Evolutionary conservation across 2,329 filamentous ascomycete species (phyloP).

Genomic region (Fusarium stilboides): DNA sequence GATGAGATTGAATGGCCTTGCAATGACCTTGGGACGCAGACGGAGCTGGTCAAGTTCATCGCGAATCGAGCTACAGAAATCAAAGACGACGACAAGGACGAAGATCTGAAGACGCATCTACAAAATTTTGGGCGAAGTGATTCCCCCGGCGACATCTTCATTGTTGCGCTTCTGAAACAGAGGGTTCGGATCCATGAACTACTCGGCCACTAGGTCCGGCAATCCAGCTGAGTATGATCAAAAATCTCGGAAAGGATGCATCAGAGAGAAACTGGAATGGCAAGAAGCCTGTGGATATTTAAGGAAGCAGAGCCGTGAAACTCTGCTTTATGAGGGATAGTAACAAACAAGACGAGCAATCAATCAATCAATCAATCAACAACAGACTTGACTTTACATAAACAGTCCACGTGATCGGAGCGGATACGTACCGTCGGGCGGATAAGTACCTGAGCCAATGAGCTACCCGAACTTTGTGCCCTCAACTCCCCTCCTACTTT

Average conservation of each 20-base stretch:
- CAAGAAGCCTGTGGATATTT: too few species aligned
- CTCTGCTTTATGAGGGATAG: not conserved
- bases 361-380: not conserved
- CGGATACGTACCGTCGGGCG: not conserved
- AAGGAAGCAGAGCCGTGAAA: too few species aligned
- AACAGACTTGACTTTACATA: not conserved
- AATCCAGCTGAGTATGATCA: not conserved
- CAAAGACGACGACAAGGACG: not conserved
- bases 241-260: not conserved
- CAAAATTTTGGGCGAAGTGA: too few species aligned
- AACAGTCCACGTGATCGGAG: constrained; percentile 4
- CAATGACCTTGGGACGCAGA: too few species aligned
- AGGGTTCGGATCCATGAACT: too few species aligned
- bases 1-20: too few species aligned
- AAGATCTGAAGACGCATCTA: not conserved
- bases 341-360: not conserved
- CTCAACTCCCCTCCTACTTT: not conserved
- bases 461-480: not conserved
- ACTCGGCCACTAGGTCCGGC: too few species aligned
- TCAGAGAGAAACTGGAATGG: too few species aligned
- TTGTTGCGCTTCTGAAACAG: not conserved
- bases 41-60: not conserved
- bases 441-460: not conserved
- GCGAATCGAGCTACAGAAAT: not conserved
- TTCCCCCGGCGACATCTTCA: not conserved